Conservation (phyloP, 2,329 filamentous ascomycete genomes). For the Sordariomycetes sp. region DNA sequence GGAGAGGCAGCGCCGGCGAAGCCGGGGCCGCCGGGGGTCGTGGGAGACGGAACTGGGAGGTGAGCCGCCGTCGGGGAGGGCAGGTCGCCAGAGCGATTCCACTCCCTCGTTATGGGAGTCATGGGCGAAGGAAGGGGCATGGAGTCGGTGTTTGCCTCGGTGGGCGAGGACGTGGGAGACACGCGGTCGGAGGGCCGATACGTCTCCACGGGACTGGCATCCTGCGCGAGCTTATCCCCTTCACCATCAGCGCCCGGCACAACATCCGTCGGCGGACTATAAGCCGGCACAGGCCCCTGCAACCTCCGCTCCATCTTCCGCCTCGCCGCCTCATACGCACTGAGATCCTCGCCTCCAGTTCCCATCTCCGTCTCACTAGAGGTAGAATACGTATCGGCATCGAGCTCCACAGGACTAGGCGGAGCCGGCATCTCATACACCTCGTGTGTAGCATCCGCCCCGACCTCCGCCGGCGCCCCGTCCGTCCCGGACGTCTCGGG, state of each 20-base stretch:
- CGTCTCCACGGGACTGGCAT: constrained; percentile 17
- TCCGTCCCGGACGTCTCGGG: constrained; percentile 13
- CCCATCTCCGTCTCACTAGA: constrained; percentile 26
- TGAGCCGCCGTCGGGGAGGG: constrained; percentile 25
- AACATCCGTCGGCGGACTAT: constrained; percentile 22
- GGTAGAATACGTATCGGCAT: constrained; percentile 24
- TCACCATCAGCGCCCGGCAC: constrained; percentile 3
- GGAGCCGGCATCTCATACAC: constrained; percentile 38
- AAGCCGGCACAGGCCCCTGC: constrained; percentile 33
- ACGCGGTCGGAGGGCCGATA: constrained; percentile 18
- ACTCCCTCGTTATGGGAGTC: constrained; percentile 28
- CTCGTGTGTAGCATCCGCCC: constrained; percentile 29
- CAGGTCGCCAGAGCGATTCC: constrained; percentile 18
- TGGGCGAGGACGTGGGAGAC: constrained; percentile 8
- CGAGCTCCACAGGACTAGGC: constrained; percentile 32
- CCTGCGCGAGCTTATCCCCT: constrained; percentile 18
- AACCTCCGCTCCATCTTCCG: constrained; percentile 37
- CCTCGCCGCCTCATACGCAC: constrained; percentile 35
- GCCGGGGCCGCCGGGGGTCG: constrained; percentile 12
- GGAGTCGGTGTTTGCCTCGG: constrained; percentile 17
- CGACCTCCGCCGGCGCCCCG: constrained; percentile 18
- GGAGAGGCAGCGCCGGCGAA: constrained; percentile 1
- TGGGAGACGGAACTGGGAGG: constrained; percentile 8
- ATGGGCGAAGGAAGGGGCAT: constrained; percentile 33
- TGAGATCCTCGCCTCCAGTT: constrained; percentile 24